Evolutionary conservation across 1,284 basidiomycete species (phyloP), one percentile per base, ranked within the genome.

Genomic region (Austropuccinia psidii): DNA sequence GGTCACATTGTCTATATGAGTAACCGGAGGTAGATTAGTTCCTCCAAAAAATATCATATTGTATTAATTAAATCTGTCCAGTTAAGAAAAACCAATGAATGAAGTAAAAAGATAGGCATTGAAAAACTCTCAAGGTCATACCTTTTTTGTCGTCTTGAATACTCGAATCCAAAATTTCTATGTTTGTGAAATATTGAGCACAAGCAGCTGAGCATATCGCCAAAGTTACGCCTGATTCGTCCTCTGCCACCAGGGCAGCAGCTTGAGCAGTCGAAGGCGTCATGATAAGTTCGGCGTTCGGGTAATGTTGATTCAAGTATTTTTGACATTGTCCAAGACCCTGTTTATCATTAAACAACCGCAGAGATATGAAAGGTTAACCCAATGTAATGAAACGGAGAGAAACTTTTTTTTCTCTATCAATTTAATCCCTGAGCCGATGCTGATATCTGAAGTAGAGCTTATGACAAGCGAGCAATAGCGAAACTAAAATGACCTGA

Each of bases 101-200:
- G n/a, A n/a, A n/a, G n/a, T n/a, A n/a, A n/a, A n/a, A n/a, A n/a
- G n/a, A n/a, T n/a, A n/a, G n/a, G n/a, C n/a, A n/a, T n/a, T n/a
- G n/a, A n/a, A n/a, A n/a, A n/a, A n/a, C n/a, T n/a, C n/a, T n/a
- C n/a, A n/a, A n/a, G n/a, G n/a, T 50, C 17, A 29, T 58, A 72
- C 68, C 41, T 70, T 39, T 43, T 6, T 55, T 55, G 37, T 54
- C 43, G 37, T 70, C 68, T 61, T 70, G 68, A 4, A 72, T 72
- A 35, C 52, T 50, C 4, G 15, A 31, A 41, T 60, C 54, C n/a
- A 72, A 29, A 33, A 72, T 45, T 15, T 61, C 45, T n/a, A 72
- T 43, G 24, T n/a, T 11, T n/a, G 54, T 31, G 27, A 61, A 37
- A 35, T 58, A 60, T 21, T 19, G 17, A 21, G 57, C 41, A n/a